phyloP scores from a whole-genome alignment of 2,329 filamentous ascomycete species.

The Arachnomyces sp. region DNA sequence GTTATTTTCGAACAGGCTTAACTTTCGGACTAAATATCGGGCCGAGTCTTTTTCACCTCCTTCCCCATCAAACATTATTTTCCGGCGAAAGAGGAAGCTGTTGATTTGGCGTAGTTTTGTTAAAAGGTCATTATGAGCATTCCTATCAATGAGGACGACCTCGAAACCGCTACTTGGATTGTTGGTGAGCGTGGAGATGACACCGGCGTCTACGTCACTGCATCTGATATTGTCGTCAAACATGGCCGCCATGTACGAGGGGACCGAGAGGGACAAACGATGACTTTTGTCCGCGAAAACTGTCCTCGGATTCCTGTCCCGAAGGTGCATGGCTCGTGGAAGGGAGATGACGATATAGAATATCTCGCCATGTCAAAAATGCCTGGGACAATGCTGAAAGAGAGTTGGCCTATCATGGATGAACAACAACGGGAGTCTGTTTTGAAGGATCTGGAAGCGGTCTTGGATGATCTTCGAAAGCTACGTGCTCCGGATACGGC shows the following conservation, averaged over 20 bases:
- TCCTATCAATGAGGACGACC: too few species aligned
- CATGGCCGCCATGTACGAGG: constrained; percentile 15
- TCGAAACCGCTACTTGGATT: not conserved
- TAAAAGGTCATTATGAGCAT: too few species aligned
- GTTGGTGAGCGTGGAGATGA: constrained; percentile 2
- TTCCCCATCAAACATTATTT: too few species aligned
- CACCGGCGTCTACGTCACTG: constrained; percentile 10
- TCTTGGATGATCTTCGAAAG: constrained; percentile 20
- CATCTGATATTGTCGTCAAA: constrained; percentile 15
- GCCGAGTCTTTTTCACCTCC: too few species aligned
- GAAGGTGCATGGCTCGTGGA: constrained; percentile 19
- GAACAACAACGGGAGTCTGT: constrained; percentile 14
- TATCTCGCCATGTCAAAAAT: constrained; percentile 19
- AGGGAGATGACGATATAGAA: constrained; percentile 14
- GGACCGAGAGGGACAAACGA: constrained; percentile 21
- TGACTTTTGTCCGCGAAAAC: constrained; percentile 16
- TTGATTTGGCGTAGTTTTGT: too few species aligned
- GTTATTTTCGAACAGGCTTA: too few species aligned
- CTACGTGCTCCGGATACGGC: constrained; percentile 13
- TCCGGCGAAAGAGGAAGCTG: too few species aligned
- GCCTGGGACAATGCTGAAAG: constrained; percentile 13
- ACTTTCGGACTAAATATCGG: too few species aligned
- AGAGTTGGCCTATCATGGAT: constrained; percentile 13
- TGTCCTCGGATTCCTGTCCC: constrained; percentile 20
- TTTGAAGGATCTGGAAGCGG: constrained; percentile 11